Evolutionary conservation across 1,284 basidiomycete genomes (phyloP), one percentile per base, ranked within the genome.

Genomic region (Leccinum pachyderme): DNA sequence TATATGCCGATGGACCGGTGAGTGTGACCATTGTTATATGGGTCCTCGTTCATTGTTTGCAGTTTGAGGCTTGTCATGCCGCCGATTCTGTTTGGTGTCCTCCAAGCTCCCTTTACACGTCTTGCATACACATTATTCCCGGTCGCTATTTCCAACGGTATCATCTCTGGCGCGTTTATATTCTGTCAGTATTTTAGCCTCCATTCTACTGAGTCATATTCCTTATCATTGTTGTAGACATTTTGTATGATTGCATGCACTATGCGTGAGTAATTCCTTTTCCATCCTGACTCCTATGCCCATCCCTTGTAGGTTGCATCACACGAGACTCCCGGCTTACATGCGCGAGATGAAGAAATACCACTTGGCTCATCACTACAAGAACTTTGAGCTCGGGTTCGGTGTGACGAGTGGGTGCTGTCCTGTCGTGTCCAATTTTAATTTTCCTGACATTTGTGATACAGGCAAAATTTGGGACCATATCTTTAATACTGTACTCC

Each of bases 281-380:
- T 50, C 33, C 15, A n/a, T 43, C 25, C 46, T 11, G 44, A 7
- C 1, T 49, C 43, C 49, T 27, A 33, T 53, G 51, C 32, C 57
- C 54, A 59, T 52, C 7, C 29, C 18, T 46, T 65, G 27, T 15
- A 89, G 87, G 18, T 78, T 95, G 51, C 93, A 95, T 69, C 93
- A 95, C 76, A 91, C 89, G n/a, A 86, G 80, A 61, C 83, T 99
- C 28, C 95, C 95, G 0, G 76, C 84, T 45, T 97, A 98, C 75
- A 74, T 98, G 73, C 81, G 81, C 54, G 87, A 95, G 71, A 89
- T 93, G 88, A 99, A 99, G 81, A 90, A 91, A 71, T 98, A 98
- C 69, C 96, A 99, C 68, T 84, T 99, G 61, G 94, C 94, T n/a
- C 95, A 98, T 70, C 96, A 98, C 73, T 98, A 95, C 80, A 95